Percentiles rank a stretch among this genome's conserved stretches.
Evolutionary conservation across 2,329 filamentous ascomycete genomes (phyloP).

Genomic region (Sporothrix sp.): DNA sequence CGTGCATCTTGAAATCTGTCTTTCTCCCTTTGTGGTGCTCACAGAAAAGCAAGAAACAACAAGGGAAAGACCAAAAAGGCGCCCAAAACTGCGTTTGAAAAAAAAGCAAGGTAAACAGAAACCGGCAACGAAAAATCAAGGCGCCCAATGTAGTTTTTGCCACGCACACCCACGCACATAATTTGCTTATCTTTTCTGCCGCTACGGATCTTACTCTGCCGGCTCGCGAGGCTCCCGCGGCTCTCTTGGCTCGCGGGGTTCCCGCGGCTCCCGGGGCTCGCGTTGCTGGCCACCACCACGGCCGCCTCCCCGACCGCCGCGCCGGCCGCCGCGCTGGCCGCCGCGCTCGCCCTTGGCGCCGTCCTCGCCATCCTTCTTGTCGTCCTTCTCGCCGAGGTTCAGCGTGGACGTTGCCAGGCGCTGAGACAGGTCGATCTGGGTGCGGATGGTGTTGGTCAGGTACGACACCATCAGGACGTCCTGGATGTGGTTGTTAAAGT

Average conservation of each 20-base stretch:
- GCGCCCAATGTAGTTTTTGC: slow-evolving; percentile 4
- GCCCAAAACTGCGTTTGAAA: background rate
- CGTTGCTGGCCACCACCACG: slow-evolving; percentile 41
- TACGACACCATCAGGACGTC: slow-evolving; percentile 98
- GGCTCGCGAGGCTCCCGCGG: slow-evolving; percentile 31
- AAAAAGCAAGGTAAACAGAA: background rate
- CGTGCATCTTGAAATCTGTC: background rate
- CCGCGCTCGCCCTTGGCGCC: slow-evolving; percentile 35
- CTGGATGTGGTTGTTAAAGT: slow-evolving; percentile 99
- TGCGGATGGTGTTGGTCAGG: slow-evolving; percentile 96
- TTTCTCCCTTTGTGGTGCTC: background rate
- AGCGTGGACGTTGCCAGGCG: slow-evolving; percentile 74
- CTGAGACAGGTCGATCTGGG: slow-evolving; percentile 97
- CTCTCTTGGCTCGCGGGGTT: slow-evolving; percentile 32
- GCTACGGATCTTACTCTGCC: too few species aligned
- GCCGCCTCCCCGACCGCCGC: slow-evolving; percentile 29
- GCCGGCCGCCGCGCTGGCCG: slow-evolving; percentile 34
- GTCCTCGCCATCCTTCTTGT: slow-evolving; percentile 28
- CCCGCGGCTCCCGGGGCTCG: slow-evolving; percentile 30
- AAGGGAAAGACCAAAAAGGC: background rate
- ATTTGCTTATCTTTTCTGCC: too few species aligned
- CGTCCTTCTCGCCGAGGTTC: slow-evolving; percentile 35
- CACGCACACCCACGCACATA: too few species aligned
- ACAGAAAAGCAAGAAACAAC: background rate
- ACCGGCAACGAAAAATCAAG: background rate